Evolutionary conservation across 345 rosid species (phyloP), one percentile per base, ranked within the genome.

Genomic region (Alliaria petiolata): DNA sequence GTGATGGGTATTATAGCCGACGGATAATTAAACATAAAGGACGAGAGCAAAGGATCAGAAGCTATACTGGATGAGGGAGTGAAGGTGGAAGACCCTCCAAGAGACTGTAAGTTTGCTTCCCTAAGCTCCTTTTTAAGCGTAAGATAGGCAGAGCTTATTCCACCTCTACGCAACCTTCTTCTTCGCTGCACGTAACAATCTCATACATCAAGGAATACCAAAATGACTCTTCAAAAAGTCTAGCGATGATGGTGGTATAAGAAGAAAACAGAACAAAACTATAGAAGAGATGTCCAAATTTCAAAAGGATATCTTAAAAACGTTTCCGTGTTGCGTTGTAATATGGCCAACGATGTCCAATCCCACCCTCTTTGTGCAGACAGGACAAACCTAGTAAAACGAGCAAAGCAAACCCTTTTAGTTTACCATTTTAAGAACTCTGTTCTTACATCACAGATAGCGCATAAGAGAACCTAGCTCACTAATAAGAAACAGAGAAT

Each of bases 31-130:
- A 51, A 77, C 53, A 95, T 87, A 69, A 95, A 91, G 14, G 97
- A 91, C 34, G 96, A 91, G 58, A 93, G 75, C 77, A 91, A 69
- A 2, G 95, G 99, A 83, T 93, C 99, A 42, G 97, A 88, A 52
- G 86, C 89, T 35, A 81, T 76, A 71, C 81, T 90, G 75, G 97
- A 72, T 6, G 97, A 86, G 36, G 96, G 74, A 58, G 68, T 72
- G 65, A 87, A 67, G 76, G 78, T 80, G 19, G 95, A 84, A 16
- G 92, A 81, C 70, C 85, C 85, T 6, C 89, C 88, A 36, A 87
- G 83, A 80, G 95, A 79, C 30, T 85, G 97, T 33, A 91, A 72
- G 78, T 86, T 89, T 67, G 91, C 92, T 34, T 91, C 98, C 54
- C 87, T 80, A 53, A 89, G 83, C 57, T 93, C 98, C 72, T 83